Percentiles rank a stretch among this genome's conserved stretches.
These are phyloP conservation scores for Coffea eugenioides DNA, from an alignment of 257 asterid species.

Conservation along the genomic window DNA sequence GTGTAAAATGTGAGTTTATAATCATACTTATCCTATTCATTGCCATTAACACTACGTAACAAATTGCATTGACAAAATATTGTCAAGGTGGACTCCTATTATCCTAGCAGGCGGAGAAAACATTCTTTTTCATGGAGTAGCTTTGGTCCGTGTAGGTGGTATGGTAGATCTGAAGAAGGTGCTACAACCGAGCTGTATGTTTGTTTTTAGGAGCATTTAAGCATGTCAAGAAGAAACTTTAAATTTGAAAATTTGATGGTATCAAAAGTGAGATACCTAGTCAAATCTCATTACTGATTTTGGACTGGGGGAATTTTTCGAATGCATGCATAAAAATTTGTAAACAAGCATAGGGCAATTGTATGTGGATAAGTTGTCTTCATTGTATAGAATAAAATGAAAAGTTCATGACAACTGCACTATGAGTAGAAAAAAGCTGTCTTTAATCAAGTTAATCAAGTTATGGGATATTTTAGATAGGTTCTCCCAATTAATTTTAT, in stretches of 20 bases:
- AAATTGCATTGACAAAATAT: not conserved
- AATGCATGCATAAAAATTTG: not conserved
- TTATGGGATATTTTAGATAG: too few relatives aligned
- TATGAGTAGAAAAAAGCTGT: not conserved
- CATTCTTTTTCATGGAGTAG: not conserved
- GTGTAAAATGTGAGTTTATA: too few relatives aligned
- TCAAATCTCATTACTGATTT: not conserved
- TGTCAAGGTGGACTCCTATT: too few relatives aligned
- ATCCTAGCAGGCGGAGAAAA: too few relatives aligned
- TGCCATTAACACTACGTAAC: too few relatives aligned
- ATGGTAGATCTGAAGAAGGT: not conserved
- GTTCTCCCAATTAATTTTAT: not conserved
- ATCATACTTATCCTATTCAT: too few relatives aligned
- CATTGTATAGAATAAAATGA: not conserved
- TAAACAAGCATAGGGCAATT: not conserved
- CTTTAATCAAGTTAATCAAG: not conserved
- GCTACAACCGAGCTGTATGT: not conserved
- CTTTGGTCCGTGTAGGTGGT: not conserved
- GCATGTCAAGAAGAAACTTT: not conserved
- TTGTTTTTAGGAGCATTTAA: not conserved
- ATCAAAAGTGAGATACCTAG: not conserved
- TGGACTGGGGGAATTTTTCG: not conserved
- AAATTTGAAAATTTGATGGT: not conserved
- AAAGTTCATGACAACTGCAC: not conserved
- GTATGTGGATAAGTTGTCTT: not conserved